Evolutionary conservation across 495 filamentous ascomycete species (phyloP).

Genomic region (Aspergillus campestris): DNA sequence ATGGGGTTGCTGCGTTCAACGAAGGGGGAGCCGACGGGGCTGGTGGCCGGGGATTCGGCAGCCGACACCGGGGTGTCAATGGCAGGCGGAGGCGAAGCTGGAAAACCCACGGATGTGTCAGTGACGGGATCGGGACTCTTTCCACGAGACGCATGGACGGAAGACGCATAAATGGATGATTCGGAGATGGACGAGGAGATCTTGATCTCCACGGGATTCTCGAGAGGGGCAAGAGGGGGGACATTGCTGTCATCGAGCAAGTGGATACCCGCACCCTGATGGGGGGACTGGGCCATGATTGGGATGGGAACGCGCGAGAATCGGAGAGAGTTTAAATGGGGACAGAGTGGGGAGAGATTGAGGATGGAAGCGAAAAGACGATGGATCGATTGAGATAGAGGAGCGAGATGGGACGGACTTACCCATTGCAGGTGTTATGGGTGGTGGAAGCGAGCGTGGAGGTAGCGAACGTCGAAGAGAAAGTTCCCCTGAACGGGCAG

Average conservation of each 20-base stretch:
- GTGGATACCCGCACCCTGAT: slow-evolving; percentile 11
- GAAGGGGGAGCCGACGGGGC: slow-evolving; percentile 50
- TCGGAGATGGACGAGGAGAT: slow-evolving; percentile 10
- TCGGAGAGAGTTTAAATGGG: background rate
- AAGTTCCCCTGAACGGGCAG: slow-evolving; percentile 27
- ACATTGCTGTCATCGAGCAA: slow-evolving; percentile 8
- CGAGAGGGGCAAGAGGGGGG: slow-evolving; percentile 1
- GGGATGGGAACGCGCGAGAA: slow-evolving; percentile 6
- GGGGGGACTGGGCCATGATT: slow-evolving; percentile 10
- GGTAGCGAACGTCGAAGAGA: slow-evolving; percentile 19
- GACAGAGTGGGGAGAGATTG: background rate
- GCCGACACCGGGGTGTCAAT: slow-evolving; percentile 30
- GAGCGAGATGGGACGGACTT: slow-evolving; percentile 18
- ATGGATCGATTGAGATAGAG: slow-evolving; percentile 5
- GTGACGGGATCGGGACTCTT: slow-evolving; percentile 14
- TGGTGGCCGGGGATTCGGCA: slow-evolving; percentile 31
- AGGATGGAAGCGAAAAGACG: slow-evolving; percentile 1
- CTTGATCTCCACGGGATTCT: slow-evolving; percentile 5
- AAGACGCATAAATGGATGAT: slow-evolving; percentile 3
- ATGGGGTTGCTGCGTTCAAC: slow-evolving; percentile 55
- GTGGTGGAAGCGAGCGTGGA: slow-evolving; percentile 21
- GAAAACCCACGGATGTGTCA: slow-evolving; percentile 19
- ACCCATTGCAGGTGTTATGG: slow-evolving; percentile 34
- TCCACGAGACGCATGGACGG: background rate
- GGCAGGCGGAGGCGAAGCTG: slow-evolving; percentile 33